These are phyloP conservation scores for Aureobasidium musti DNA, from an alignment of 2,329 filamentous ascomycete species.

Conservation along the genomic window DNA sequence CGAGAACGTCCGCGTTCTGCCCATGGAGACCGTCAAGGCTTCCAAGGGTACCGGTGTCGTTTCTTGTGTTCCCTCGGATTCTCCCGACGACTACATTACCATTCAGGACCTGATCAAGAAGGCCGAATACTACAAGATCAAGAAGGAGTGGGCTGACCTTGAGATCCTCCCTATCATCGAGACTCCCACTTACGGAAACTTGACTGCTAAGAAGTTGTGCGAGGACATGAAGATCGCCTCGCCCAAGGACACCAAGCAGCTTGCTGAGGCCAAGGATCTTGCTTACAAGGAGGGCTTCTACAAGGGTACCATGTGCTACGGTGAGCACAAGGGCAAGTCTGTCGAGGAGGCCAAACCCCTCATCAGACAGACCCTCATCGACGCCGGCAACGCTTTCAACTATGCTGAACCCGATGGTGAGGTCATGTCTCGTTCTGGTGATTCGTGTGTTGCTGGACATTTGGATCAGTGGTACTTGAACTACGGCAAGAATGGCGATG, in stretches of 20 bases:
- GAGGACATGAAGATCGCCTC: constrained; percentile 96
- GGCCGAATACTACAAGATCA: constrained; percentile 90
- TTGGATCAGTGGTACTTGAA: constrained; percentile 98
- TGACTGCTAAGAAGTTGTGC: constrained; percentile 79
- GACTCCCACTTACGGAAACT: constrained; percentile 82
- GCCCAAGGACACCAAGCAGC: constrained; percentile 87
- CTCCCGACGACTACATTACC: constrained; percentile 92
- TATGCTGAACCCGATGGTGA: constrained; percentile 92
- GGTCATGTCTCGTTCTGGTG: constrained; percentile 84
- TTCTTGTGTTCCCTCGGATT: constrained; percentile 92
- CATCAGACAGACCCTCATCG: constrained; percentile 75
- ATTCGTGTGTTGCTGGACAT: constrained; percentile 89
- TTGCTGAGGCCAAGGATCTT: constrained; percentile 91
- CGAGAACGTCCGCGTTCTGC: constrained; percentile 80
- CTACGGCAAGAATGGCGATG: constrained; percentile 78
- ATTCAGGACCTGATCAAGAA: constrained; percentile 89
- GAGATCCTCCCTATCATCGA: constrained; percentile 88
- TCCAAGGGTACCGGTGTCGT: constrained; percentile 97
- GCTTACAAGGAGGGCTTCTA: constrained; percentile 99
- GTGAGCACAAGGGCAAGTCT: constrained; percentile 82
- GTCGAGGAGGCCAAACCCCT: constrained; percentile 87
- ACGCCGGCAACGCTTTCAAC: constrained; percentile 76
- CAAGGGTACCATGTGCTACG: constrained; percentile 84
- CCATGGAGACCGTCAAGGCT: constrained; percentile 91
- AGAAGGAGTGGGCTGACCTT: constrained; percentile 93